A percentile compares a stretch with the other conserved stretches of the same genome.
Evolutionary conservation across 495 filamentous ascomycete genomes (phyloP).

Genomic region (Hyaloscypha finlandica): DNA sequence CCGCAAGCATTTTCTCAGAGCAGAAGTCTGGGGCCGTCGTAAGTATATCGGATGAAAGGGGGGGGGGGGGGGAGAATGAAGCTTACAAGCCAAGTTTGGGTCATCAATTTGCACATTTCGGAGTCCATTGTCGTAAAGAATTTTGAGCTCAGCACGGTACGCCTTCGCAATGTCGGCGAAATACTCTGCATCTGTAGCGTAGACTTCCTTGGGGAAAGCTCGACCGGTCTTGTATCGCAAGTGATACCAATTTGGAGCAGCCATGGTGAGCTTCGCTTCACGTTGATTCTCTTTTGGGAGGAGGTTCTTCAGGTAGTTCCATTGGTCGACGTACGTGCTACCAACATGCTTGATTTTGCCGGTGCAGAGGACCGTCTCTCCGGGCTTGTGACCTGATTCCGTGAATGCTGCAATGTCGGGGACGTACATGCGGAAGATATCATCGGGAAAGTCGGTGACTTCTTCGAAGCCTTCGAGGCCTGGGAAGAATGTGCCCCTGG

Average conservation of each 20-base stretch:
- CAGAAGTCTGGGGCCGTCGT: slow-evolving; percentile 61
- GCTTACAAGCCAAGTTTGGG: slow-evolving; percentile 72
- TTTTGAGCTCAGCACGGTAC: slow-evolving; percentile 65
- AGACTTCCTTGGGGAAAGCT: slow-evolving; percentile 67
- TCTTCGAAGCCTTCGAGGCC: slow-evolving; percentile 71
- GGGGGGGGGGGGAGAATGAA: neutral
- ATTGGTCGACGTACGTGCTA: slow-evolving; percentile 63
- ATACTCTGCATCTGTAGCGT: slow-evolving; percentile 67
- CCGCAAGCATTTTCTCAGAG: slow-evolving; percentile 70
- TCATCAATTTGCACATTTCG: slow-evolving; percentile 77
- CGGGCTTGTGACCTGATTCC: slow-evolving; percentile 70
- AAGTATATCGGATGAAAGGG: neutral
- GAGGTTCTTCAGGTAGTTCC: slow-evolving; percentile 66
- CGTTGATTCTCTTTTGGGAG: slow-evolving; percentile 59
- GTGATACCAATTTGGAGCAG: slow-evolving; percentile 75
- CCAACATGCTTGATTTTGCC: slow-evolving; percentile 70
- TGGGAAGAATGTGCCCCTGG: slow-evolving; percentile 77
- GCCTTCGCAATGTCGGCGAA: slow-evolving; percentile 75
- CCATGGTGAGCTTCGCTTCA: slow-evolving; percentile 72
- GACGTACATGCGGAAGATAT: slow-evolving; percentile 73
- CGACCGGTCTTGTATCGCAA: slow-evolving; percentile 69
- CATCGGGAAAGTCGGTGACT: slow-evolving; percentile 55
- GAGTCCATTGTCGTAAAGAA: slow-evolving; percentile 68
- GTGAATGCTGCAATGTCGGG: slow-evolving; percentile 78
- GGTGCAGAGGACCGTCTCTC: slow-evolving; percentile 69